Evolutionary conservation across 2,329 filamentous ascomycete genomes (phyloP).

Genomic region (Aspergillus terreus): DNA sequence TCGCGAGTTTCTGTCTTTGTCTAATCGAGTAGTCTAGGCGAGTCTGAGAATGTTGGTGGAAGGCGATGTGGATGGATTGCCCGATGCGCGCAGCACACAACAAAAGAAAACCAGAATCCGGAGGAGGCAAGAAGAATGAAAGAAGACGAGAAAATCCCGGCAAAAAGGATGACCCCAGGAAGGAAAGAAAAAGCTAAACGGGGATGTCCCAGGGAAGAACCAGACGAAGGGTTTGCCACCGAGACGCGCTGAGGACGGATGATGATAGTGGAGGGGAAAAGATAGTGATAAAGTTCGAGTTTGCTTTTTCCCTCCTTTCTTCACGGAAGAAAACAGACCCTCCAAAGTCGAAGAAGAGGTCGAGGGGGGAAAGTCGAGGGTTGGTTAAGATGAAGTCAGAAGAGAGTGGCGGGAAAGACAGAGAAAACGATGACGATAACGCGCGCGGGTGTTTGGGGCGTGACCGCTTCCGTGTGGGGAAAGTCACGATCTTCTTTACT

Average conservation of each 20-base stretch:
- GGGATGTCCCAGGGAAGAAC: constrained; percentile 25
- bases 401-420: background rate
- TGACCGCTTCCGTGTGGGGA: constrained; percentile 21
- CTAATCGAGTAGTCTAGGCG: too few relatives aligned
- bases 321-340: too few relatives aligned
- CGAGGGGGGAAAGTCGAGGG: background rate
- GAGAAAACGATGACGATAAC: constrained; percentile 12
- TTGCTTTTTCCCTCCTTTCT: too few relatives aligned
- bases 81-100: background rate
- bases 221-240: constrained; percentile 32
- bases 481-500: background rate
- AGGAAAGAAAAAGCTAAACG: constrained; percentile 9
- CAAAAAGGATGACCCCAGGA: constrained; percentile 13
- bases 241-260: constrained; percentile 13
- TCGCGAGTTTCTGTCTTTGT: too few relatives aligned
- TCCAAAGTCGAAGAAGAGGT: background rate
- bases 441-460: constrained; percentile 10
- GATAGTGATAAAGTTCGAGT: too few relatives aligned
- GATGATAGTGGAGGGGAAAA: background rate
- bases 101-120: constrained; percentile 2
- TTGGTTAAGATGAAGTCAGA: constrained; percentile 3
- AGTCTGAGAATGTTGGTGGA: too few relatives aligned
- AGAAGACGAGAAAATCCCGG: constrained; percentile 5
- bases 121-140: constrained; percentile 1
- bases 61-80: too few relatives aligned